Evolutionary conservation across 2,329 filamentous ascomycete genomes (phyloP), one percentile per base, ranked within the genome.

Genomic region (Colletotrichum noveboracense): DNA sequence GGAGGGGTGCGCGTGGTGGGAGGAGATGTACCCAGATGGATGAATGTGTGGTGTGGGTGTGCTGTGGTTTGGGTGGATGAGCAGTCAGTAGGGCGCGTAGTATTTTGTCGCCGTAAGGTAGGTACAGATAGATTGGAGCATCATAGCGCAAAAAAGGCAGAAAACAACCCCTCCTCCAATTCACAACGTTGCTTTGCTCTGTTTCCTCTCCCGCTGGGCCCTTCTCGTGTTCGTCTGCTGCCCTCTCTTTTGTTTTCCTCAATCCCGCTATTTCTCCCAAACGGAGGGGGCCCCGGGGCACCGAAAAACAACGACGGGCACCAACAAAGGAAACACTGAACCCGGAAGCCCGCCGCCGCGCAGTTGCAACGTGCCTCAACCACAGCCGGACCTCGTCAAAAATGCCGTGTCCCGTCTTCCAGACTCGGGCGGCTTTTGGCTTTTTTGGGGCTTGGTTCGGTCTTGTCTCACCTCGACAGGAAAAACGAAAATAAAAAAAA

Each of bases 291-390:
- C 16, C 16, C 36, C 36, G 36, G 36, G 36, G 16, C 36, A 43
- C 60, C 30, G 60, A 62, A 62, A n/a, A n/a, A 26, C 60, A 62
- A 26, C 60, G 34, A 21, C 30, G 32, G 36, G 36, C 36, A 62
- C 21, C 32, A 60, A 28, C 18, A 61, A 71, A 74, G 65, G 72
- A 43, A 60, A 73, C 55, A 58, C 26, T 26, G 30, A 38, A 36
- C 26, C 60, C 56, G 62, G 55, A 72, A 66, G 24, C 55, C 62
- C 62, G 69, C 70, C 73, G 69, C 73, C 73, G 67, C 56, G 69
- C 73, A 62, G 52, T 71, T 43, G 68, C 72, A 75, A 74, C 60
- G 72, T 75, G 68, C 72, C 68, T 75, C 72, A 71, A 66, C 60
- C 66, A 62, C 34, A 28, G 32, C 56, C 60, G 60, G 60, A 38